These are phyloP conservation scores for Aegilops speltoides DNA, from an alignment of 176 grass and related monocot genomes.

Conservation along the genomic window DNA sequence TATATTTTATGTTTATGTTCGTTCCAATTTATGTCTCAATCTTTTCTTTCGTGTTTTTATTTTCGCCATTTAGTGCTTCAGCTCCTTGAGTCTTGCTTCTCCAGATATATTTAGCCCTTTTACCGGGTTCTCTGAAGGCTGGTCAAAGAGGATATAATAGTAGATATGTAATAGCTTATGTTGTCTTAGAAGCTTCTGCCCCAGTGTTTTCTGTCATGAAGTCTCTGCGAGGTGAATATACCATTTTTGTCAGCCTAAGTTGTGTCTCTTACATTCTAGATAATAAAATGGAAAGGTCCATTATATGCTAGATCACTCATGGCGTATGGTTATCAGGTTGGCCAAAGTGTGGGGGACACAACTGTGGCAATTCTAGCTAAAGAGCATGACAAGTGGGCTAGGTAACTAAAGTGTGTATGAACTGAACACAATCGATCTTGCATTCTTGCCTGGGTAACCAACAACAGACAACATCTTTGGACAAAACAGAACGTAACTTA, in stretches of 20 bases:
- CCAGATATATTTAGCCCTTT: conserved; percentile 79
- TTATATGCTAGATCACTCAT: not conserved
- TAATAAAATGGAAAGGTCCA: not conserved
- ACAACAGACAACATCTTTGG: not conserved
- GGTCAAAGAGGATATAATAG: conserved; percentile 34
- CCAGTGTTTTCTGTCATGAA: conserved; percentile 54
- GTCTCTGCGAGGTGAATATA: conserved; percentile 58
- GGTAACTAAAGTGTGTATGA: not conserved
- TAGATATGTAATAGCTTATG: conserved; percentile 46
- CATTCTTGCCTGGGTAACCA: not conserved
- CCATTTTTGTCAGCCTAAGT: not conserved
- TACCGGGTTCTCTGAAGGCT: conserved; percentile 63
- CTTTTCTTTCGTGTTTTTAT: not conserved
- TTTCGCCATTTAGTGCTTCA: conserved; percentile 18
- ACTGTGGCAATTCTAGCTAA: not conserved
- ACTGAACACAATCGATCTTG: not conserved
- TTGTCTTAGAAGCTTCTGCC: conserved; percentile 58
- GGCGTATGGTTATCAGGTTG: not conserved
- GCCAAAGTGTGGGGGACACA: not conserved
- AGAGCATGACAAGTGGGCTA: not conserved
- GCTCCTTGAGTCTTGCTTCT: conserved; percentile 38
- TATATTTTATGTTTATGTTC: not conserved
- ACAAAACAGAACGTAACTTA: not conserved
- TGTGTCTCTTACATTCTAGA: not conserved
- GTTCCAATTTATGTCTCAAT: not conserved